phyloP scores from a whole-genome alignment of 2,329 filamentous ascomycete genomes.

The Aspergillus pseudonomiae region DNA sequence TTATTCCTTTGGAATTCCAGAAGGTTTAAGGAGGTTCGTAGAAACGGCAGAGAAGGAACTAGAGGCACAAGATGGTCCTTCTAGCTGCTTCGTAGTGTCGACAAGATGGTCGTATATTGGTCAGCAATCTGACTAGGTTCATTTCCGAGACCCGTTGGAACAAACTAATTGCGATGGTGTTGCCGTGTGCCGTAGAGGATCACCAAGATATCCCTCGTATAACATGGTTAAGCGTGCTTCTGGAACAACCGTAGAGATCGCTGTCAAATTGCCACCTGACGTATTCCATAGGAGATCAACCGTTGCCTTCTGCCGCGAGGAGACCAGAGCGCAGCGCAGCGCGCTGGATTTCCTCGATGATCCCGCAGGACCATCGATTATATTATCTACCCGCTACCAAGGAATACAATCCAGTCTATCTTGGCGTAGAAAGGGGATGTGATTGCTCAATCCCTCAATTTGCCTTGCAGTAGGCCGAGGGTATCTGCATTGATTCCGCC shows the following conservation, averaged over 20 bases:
- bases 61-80: constrained; percentile 4
- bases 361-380: background rate
- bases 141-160: constrained; percentile 4
- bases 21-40: constrained; percentile 24
- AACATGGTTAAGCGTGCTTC: constrained; percentile 20
- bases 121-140: background rate
- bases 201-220: constrained; percentile 19
- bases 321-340: background rate
- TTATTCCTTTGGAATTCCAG: constrained; percentile 23
- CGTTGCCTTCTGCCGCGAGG: background rate
- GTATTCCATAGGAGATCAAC: background rate
- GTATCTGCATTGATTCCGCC: constrained; percentile 16
- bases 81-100: constrained; percentile 3
- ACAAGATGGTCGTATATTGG: background rate
- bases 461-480: constrained; percentile 18
- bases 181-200: constrained; percentile 17
- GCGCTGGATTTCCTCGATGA: background rate
- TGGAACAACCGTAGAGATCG: constrained; percentile 17
- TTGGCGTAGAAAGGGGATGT: constrained; percentile 8
- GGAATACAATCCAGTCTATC: constrained; percentile 8
- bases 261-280: constrained; percentile 1
- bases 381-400: background rate
- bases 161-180: constrained; percentile 9
- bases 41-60: constrained; percentile 13
- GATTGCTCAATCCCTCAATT: constrained; percentile 13